Conservation (phyloP, 805 yeast genomes). For the Clavispora vitiphila region DNA sequence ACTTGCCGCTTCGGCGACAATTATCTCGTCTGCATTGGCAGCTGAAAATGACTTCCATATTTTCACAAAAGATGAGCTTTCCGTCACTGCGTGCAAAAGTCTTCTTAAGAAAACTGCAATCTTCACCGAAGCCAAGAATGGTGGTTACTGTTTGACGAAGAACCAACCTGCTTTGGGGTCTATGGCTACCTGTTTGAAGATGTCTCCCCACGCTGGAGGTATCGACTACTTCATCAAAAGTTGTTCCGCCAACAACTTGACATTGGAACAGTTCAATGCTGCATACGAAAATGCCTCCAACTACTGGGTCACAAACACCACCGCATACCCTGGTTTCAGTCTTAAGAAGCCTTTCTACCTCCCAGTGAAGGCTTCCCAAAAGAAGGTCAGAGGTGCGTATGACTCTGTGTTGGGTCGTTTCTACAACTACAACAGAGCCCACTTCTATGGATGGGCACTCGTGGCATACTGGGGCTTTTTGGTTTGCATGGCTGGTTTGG, state of each 20-base stretch:
- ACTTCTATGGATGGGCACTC: conserved; percentile 30
- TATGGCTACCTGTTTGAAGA: conserved; percentile 30
- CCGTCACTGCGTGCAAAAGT: conserved; percentile 22
- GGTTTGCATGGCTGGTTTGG: conserved; percentile 28
- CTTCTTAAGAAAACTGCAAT: conserved; percentile 22
- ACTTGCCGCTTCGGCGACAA: conserved; percentile 7
- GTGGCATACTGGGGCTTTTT: conserved; percentile 27
- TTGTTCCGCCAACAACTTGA: conserved; percentile 18
- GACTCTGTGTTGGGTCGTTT: conserved; percentile 25
- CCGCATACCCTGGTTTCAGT: conserved; percentile 27
- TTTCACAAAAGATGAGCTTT: conserved; percentile 21
- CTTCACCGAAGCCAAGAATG: conserved; percentile 20
- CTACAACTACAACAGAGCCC: conserved; percentile 34
- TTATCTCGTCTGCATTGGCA: conserved; percentile 13
- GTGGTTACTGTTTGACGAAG: conserved; percentile 29
- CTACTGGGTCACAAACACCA: conserved; percentile 28
- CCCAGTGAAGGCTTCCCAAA: conserved; percentile 30
- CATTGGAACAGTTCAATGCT: conserved; percentile 26
- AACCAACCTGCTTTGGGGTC: conserved; percentile 37
- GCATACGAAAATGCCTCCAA: conserved; percentile 40
- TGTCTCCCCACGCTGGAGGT: conserved; percentile 20
- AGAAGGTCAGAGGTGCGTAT: conserved; percentile 20
- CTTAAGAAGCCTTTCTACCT: conserved; percentile 21
- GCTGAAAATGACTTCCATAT: conserved; percentile 17
- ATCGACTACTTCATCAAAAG: conserved; percentile 5